These are phyloP conservation scores for Plasmodium ovale DNA, from an alignment of 169 alveolate genomes.

Conservation along the genomic window DNA sequence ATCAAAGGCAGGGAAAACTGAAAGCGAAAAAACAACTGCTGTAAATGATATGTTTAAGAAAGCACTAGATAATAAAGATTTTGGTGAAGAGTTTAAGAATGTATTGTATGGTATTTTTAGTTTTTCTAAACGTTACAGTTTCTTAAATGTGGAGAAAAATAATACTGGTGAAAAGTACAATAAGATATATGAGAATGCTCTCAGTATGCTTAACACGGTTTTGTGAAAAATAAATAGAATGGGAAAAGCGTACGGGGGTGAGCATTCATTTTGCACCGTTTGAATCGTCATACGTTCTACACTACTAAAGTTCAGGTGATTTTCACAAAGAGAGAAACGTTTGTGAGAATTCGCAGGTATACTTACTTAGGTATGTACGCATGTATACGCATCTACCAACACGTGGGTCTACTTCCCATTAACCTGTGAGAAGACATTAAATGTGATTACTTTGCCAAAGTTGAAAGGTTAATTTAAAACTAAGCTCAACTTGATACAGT, in stretches of 20 bases:
- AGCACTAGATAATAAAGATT: neutral
- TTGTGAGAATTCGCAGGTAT: neutral
- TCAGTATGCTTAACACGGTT: too few species aligned
- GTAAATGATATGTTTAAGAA: conserved; percentile 4
- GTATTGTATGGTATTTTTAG: conserved; percentile 19
- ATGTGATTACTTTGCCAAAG: too few species aligned
- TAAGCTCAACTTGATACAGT: too few species aligned
- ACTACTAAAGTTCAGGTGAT: neutral
- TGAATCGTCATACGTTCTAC: too few species aligned
- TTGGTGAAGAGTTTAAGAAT: conserved; percentile 16
- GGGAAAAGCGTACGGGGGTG: conserved; percentile 6
- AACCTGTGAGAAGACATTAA: too few species aligned
- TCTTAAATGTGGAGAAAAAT: neutral
- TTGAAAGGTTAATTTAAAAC: too few species aligned
- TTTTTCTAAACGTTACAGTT: conserved; percentile 16
- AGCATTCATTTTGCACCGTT: too few species aligned
- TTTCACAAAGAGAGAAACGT: neutral
- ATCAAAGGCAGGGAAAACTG: neutral
- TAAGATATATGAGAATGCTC: neutral
- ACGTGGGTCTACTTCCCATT: too few species aligned
- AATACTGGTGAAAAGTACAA: neutral
- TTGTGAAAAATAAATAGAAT: neutral
- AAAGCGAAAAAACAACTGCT: neutral
- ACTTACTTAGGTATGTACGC: neutral
- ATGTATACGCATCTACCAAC: neutral